These are phyloP conservation scores for Penicillium tannophilum DNA, from an alignment of 495 filamentous ascomycete species.

Conservation along the genomic window DNA sequence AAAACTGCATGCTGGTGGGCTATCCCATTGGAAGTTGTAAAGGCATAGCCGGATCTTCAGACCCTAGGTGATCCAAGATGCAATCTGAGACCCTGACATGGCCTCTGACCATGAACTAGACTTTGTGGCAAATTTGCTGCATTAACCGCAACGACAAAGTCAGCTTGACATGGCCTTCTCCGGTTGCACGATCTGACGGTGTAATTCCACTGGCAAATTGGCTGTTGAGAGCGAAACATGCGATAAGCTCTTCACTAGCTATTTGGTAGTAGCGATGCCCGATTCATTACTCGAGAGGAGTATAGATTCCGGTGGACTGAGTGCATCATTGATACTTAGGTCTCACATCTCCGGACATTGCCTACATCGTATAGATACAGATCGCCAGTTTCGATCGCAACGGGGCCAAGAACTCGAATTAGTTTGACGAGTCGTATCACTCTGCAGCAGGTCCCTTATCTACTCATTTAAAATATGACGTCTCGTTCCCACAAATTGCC, in stretches of 20 bases:
- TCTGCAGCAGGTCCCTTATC: slow-evolving; percentile 4
- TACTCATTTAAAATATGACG: slow-evolving; percentile 6
- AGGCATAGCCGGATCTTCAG: no score
- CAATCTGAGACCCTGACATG: neutral
- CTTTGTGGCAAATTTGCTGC: neutral
- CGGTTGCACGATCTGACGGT: neutral
- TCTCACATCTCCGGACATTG: neutral
- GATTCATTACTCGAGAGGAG: neutral
- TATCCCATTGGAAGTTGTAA: no score
- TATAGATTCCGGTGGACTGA: neutral
- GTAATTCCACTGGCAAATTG: neutral
- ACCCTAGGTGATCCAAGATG: neutral
- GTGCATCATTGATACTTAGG: neutral
- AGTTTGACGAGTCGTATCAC: slow-evolving; percentile 2
- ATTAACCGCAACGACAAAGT: neutral
- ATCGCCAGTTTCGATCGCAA: slow-evolving; percentile 9
- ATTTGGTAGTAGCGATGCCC: neutral
- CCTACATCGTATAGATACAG: neutral
- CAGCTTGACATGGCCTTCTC: no score
- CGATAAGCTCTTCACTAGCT: neutral
- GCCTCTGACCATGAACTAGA: neutral
- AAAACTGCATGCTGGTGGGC: no score
- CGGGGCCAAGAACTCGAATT: slow-evolving; percentile 9
- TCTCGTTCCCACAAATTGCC: slow-evolving; percentile 14
- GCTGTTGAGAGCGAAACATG: neutral